Conservation (phyloP, 2,329 filamentous ascomycete genomes). For the Arthrobotrys sinensis region DNA sequence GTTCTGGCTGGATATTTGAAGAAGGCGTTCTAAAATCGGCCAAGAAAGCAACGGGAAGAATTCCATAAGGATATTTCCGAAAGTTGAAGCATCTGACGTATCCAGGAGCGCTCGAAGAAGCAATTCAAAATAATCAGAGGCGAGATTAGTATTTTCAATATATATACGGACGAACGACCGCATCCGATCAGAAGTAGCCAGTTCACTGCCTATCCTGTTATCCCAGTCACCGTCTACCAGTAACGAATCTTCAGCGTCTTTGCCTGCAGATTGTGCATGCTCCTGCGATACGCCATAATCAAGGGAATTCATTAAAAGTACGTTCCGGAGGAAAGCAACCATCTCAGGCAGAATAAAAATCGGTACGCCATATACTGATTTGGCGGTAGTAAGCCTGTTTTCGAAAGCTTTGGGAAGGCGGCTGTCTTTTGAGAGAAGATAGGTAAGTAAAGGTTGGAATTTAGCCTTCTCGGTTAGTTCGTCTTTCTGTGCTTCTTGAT, state of each 20-base stretch:
- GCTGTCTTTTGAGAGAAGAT: slow-evolving; percentile 68
- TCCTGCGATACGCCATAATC: slow-evolving; percentile 32
- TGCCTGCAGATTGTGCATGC: slow-evolving; percentile 56
- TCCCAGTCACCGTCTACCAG: slow-evolving; percentile 87
- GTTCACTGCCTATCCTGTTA: slow-evolving; percentile 79
- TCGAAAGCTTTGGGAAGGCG: slow-evolving; percentile 66
- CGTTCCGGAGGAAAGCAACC: slow-evolving; percentile 52
- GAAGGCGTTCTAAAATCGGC: slow-evolving; percentile 40
- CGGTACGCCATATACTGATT: slow-evolving; percentile 56
- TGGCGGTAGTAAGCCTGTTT: slow-evolving; percentile 33
- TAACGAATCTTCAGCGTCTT: slow-evolving; percentile 69
- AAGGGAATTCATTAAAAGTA: slow-evolving; percentile 44
- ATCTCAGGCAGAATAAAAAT: slow-evolving; percentile 60
- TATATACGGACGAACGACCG: slow-evolving; percentile 58
- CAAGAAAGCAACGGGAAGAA: slow-evolving; percentile 57
- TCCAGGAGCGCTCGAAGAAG: slow-evolving; percentile 33
- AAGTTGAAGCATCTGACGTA: slow-evolving; percentile 34
- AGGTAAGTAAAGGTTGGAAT: slow-evolving; percentile 69
- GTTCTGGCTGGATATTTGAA: slow-evolving; percentile 40
- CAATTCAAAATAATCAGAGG: slow-evolving; percentile 41
- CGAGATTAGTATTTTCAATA: slow-evolving; percentile 35
- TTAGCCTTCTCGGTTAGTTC: slow-evolving; percentile 66
- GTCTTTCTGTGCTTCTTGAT: slow-evolving; percentile 37
- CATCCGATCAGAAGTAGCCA: slow-evolving; percentile 75
- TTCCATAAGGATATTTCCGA: slow-evolving; percentile 46